These are phyloP conservation scores for Talaromyces funiculosus DNA, from an alignment of 2,329 filamentous ascomycete genomes.

Conservation along the genomic window DNA sequence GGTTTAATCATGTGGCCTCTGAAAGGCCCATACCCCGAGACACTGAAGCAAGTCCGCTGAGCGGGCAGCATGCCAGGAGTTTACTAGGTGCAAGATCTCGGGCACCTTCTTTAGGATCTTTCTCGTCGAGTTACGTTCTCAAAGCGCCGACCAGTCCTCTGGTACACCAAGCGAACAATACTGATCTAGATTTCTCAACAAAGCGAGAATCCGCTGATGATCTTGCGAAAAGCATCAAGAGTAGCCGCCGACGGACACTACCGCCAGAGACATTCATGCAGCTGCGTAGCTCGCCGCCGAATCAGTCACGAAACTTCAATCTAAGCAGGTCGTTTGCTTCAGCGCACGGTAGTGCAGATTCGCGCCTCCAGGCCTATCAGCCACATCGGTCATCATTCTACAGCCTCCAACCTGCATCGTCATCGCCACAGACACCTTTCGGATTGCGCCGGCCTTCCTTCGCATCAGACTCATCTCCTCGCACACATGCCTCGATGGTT, in stretches of 20 bases:
- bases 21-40: conserved; percentile 15
- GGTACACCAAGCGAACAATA: conserved; percentile 80
- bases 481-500: conserved; percentile 91
- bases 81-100: conserved; percentile 32
- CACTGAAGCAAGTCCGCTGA: conserved; percentile 16
- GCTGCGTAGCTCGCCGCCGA: conserved; percentile 40
- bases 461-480: conserved; percentile 65
- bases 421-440: conserved; percentile 31
- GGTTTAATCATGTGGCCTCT: conserved; percentile 40
- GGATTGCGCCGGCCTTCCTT: conserved; percentile 62
- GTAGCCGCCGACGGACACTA: conserved; percentile 64
- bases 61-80: conserved; percentile 15
- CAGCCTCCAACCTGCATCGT: conserved; percentile 44
- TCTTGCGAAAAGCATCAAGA: conserved; percentile 41
- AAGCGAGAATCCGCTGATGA: conserved; percentile 50
- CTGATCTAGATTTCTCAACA: conserved; percentile 62
- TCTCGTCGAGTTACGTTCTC: conserved; percentile 74
- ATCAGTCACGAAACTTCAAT: conserved; percentile 31
- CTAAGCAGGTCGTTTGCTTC: conserved; percentile 41
- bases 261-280: conserved; percentile 56
- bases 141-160: conserved; percentile 88
- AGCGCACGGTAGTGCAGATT: conserved; percentile 54
- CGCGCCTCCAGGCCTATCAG: conserved; percentile 71
- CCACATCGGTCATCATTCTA: conserved; percentile 65
- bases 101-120: conserved; percentile 61